phyloP scores from a whole-genome alignment of 2,329 filamentous ascomycete genomes.

The Stagonosporopsis vannaccii region DNA sequence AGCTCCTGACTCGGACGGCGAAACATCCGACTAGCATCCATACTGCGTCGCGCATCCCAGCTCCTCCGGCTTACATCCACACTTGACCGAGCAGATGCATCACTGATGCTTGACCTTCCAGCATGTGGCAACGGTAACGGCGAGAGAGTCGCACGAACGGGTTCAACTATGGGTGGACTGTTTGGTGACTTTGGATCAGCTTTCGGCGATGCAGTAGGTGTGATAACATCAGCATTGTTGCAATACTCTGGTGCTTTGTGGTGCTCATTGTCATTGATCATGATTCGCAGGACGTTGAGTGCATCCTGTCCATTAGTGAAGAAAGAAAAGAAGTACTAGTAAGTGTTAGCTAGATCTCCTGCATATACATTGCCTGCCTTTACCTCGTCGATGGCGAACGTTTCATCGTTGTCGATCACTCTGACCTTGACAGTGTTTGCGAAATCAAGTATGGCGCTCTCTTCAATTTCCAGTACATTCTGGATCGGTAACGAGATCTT shows the following conservation, averaged over 20 bases:
- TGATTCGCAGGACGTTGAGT: conserved; percentile 75
- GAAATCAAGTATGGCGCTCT: conserved; percentile 88
- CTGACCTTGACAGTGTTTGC: conserved; percentile 93
- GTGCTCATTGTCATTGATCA: conserved; percentile 70
- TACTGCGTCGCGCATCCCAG: conserved; percentile 51
- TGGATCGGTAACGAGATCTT: conserved; percentile 91
- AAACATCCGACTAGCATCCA: conserved; percentile 63
- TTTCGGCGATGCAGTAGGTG: conserved; percentile 24
- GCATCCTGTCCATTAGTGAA: conserved; percentile 87
- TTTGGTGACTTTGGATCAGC: conserved; percentile 20
- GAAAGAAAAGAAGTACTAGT: conserved; percentile 93
- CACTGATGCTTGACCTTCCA: conserved; percentile 50
- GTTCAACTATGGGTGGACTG: conserved; percentile 44
- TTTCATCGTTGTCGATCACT: conserved; percentile 92
- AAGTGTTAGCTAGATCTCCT: conserved; percentile 14
- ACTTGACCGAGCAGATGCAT: conserved; percentile 54
- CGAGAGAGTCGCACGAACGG: conserved; percentile 55
- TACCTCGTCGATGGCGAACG: conserved; percentile 93
- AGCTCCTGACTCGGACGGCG: conserved; percentile 42
- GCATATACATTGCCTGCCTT: conserved; percentile 18
- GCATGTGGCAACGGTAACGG: conserved; percentile 47
- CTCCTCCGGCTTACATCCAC: conserved; percentile 42
- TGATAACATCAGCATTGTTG: conserved; percentile 21
- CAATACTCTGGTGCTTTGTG: conserved; percentile 30
- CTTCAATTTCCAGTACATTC: conserved; percentile 91